Evolutionary conservation across 108 stramenopile genomes (phyloP).

Genomic region (Tribonema minus): DNA sequence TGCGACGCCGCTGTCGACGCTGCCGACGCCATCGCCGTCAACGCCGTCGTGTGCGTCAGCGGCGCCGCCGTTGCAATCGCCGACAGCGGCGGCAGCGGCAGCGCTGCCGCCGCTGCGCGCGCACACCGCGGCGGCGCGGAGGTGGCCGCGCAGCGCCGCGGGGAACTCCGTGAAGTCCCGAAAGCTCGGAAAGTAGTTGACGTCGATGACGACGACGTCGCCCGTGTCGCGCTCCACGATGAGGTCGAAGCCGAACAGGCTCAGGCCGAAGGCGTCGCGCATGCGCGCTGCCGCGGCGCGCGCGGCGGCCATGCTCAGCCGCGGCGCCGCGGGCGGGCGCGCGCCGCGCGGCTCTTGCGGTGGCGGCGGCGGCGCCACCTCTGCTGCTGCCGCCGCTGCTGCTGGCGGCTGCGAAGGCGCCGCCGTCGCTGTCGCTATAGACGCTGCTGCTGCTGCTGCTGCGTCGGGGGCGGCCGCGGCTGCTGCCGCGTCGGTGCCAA

Average conservation of each 20-base stretch:
- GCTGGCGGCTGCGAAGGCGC: not conserved
- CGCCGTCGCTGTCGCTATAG: not conserved
- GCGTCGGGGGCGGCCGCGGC: not conserved
- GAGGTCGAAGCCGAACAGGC: conserved; percentile 49
- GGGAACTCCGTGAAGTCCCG: conserved; percentile 50
- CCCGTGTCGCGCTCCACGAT: conserved; percentile 22
- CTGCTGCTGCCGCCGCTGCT: not conserved
- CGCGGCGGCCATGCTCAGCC: not conserved
- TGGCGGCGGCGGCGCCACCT: not conserved
- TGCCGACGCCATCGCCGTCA: too few species aligned
- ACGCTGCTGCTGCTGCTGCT: not conserved
- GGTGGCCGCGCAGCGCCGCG: not conserved
- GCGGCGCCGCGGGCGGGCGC: not conserved
- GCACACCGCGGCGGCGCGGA: not conserved
- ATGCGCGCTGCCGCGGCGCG: conserved; percentile 8
- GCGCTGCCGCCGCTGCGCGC: too few species aligned
- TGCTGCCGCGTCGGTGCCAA: not conserved
- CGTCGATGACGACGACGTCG: conserved; percentile 45
- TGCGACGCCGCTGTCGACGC: too few species aligned
- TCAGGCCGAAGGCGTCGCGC: conserved; percentile 43
- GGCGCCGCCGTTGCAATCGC: too few species aligned
- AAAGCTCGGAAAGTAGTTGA: conserved; percentile 55
- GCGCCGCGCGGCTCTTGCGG: not conserved
- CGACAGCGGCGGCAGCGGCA: too few species aligned
- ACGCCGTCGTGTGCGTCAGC: too few species aligned